Base-by-base conservation (phyloP, 768 basidiomycete genomes). In the Podaxis sp. region DNA sequence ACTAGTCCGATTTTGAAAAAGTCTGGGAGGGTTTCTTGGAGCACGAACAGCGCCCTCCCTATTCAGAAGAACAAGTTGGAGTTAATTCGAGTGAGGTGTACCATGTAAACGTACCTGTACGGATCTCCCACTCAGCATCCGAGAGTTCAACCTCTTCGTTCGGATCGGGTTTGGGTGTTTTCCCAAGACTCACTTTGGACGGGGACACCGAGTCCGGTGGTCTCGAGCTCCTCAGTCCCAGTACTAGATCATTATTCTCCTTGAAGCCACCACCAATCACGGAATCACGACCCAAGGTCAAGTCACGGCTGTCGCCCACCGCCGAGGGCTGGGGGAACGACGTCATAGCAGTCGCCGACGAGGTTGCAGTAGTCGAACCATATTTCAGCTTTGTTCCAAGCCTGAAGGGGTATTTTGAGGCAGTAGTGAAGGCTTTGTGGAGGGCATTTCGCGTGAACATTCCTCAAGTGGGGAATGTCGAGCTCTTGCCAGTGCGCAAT, bases 101-200 rank as follows among this genome's bases (percentile, higher is more conserved):
- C 46, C 43, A 66, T 57, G 54, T 19, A 19, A 37, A 59, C 70
- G 67, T 72, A 88, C 91, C 90, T 67, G 89, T 90, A 25, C 89
- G 85, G 55, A 91, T 80, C 68, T 90, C 85, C 90, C 90, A 93
- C 67, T 93, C 91, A 6, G 79, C 77, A 71, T 93, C 91, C 0
- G 88, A 82, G 7, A 91, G 68, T 64, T 78, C 70, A 22, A 49
- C 58, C 17, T 38, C 43, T 37, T 60, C 53, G 15, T 51, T 24
- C 5, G 53, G 54, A 9, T 65, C 52, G 15, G 24, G n/a, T 37
- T 52, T 46, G 15, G 51, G 29, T 54, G 65, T 36, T 25, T 46
- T 55, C 25, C 55, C 25, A 55, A 58, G 33, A 9, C 2, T 33
- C 33, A 33, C 33, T 9, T 33, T 33, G 33, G 33, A 33, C 8